These are phyloP conservation scores for Fomitopsis schrenkii DNA, from an alignment of 1,284 basidiomycete genomes.

Conservation along the genomic window DNA sequence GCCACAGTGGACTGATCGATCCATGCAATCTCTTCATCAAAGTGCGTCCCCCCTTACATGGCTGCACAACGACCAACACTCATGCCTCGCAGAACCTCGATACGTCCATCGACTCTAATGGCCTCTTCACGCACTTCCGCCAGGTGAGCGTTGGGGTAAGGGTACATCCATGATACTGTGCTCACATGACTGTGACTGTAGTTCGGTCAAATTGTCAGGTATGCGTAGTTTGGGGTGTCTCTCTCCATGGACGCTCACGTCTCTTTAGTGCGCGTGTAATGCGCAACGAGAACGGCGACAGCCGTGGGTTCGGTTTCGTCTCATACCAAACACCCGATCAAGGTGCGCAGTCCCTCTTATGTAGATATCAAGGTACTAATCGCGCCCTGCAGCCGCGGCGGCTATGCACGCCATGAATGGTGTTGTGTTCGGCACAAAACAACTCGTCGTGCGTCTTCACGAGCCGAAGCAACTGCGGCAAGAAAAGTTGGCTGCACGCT, in stretches of 20 bases:
- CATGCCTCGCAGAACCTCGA: constrained; percentile 67
- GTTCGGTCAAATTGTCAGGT: constrained; percentile 87
- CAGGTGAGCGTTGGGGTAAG: constrained; percentile 42
- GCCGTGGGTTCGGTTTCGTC: constrained; percentile 95
- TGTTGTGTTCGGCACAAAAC: constrained; percentile 62
- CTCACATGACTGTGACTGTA: constrained; percentile 21
- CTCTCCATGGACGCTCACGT: constrained; percentile 3
- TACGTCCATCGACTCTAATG: constrained; percentile 79
- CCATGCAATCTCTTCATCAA: constrained; percentile 91
- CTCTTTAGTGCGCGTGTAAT: constrained; percentile 82
- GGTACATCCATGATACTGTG: neutral
- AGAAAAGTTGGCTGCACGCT: constrained; percentile 81
- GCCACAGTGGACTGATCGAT: constrained; percentile 84
- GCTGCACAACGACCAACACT: neutral
- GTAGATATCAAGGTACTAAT: neutral
- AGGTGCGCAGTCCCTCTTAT: constrained; percentile 42
- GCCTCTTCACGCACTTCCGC: constrained; percentile 77
- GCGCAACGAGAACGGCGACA: constrained; percentile 82
- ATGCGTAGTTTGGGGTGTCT: constrained; percentile 15
- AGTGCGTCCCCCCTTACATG: constrained; percentile 34
- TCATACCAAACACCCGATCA: constrained; percentile 82
- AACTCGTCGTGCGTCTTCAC: constrained; percentile 82
- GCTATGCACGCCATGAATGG: constrained; percentile 85
- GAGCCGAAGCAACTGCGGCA: constrained; percentile 87
- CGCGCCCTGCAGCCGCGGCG: constrained; percentile 43